Evolutionary conservation across 2,329 filamentous ascomycete genomes (phyloP).

Genomic region (Cladosporium sp.): DNA sequence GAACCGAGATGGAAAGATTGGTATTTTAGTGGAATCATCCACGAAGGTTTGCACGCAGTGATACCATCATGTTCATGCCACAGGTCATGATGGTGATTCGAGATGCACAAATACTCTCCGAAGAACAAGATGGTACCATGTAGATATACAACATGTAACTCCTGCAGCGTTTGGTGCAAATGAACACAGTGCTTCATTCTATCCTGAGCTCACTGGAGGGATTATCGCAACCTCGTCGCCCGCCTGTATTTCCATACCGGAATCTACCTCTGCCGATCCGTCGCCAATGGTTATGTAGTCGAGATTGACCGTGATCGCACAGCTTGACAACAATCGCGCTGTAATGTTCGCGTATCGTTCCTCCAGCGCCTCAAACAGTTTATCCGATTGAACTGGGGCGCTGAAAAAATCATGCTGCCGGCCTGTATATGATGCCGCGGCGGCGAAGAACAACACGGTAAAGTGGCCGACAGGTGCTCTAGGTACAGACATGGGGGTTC

Average conservation of each 20-base stretch:
- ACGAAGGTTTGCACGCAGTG: constrained; percentile 12
- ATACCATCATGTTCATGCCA: too few species aligned
- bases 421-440: constrained; percentile 64
- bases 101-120: too few species aligned
- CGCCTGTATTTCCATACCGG: constrained; percentile 56
- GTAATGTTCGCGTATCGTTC: constrained; percentile 65
- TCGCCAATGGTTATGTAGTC: constrained; percentile 70
- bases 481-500: background rate
- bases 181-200: too few species aligned
- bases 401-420: constrained; percentile 62
- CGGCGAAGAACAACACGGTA: constrained; percentile 76
- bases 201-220: constrained; percentile 82
- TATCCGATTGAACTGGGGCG: constrained; percentile 59
- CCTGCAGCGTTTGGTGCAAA: too few species aligned
- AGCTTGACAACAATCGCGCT: constrained; percentile 64
- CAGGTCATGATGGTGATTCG: too few species aligned
- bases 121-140: too few species aligned
- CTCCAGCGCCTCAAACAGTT: constrained; percentile 65
- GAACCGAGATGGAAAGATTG: constrained; percentile 67
- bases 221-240: constrained; percentile 85
- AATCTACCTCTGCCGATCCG: constrained; percentile 38
- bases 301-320: constrained; percentile 74
- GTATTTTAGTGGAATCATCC: constrained; percentile 29
- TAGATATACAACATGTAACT: too few species aligned
- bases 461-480: constrained; percentile 60